Base-by-base conservation (phyloP, 140 eudicot species). In the Cichorium intybus region DNA sequence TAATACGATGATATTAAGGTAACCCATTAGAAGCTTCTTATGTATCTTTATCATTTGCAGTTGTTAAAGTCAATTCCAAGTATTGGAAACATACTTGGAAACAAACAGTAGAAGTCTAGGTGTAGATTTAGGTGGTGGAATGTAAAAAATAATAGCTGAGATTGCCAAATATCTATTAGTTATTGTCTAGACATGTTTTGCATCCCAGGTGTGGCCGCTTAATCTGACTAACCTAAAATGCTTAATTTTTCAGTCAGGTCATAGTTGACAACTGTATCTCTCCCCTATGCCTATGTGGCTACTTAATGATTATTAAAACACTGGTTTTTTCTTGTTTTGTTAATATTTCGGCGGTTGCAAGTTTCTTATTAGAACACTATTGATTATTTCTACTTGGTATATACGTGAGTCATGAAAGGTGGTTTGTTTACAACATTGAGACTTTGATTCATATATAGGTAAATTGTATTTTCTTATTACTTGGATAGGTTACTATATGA, bases 391-490 rank as follows among this genome's bases (percentile, higher is more conserved):
- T 54, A n/a, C 35, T 5, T 22, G n/a, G 63, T 76, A 52, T 81
- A 94, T 97, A 70, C 95, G 85, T 69, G 95, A 94, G 71, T 69
- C 99, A 27, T 75, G 82, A 72, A 82, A 89, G 80, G 99, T 80
- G 61, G 97, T 86, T 54, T 94, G 84, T 80, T 76, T 94, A 59
- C 99, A 89, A 71, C 99, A 94, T 18, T 97, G 99, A 37, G 86
- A 89, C 52, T 71, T 94, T 58, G 97, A 94, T 86, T 89, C 97
- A 31, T 94, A 97, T 23, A 82, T 94, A 95, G 99, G 99, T 89
- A 70, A 84, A 95, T 68, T 22, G 46, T 57, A 62, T 24, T 24
- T 60, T 65, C 28, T n/a, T n/a, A n/a, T n/a, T n/a, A n/a, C n/a
- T n/a, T n/a, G n/a, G n/a, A n/a, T n/a, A n/a, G n/a, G n/a, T n/a